Evolutionary conservation across 2,329 filamentous ascomycete genomes (phyloP).

Genomic region (Ophiocordyceps camponoti-floridani): DNA sequence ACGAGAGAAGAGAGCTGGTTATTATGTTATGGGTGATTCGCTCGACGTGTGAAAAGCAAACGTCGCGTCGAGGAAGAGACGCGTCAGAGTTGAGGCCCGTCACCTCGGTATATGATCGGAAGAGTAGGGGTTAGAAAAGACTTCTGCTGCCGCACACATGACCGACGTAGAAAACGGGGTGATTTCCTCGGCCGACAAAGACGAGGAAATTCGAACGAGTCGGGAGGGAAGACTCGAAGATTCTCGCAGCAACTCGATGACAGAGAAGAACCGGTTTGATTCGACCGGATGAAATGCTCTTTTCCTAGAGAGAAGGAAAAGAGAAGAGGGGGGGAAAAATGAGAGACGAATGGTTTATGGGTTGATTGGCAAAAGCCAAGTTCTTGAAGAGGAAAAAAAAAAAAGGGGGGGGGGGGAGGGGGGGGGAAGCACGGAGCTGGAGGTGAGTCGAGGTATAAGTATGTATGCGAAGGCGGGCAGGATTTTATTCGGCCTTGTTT

Average conservation of each 20-base stretch:
- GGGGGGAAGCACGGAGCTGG: conserved; percentile 6
- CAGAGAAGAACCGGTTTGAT: too few relatives aligned
- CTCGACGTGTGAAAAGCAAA: too few relatives aligned
- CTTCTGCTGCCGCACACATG: conserved; percentile 40
- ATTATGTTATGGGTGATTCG: too few relatives aligned
- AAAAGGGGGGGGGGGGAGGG: conserved; percentile 5
- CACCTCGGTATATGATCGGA: conserved; percentile 46
- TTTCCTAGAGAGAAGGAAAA: conserved; percentile 3
- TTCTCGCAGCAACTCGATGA: too few relatives aligned
- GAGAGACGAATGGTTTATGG: conserved; percentile 1
- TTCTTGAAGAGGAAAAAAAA: conserved; percentile 9
- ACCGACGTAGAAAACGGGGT: conserved; percentile 12
- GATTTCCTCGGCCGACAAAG: conserved; percentile 12
- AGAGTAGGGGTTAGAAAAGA: conserved; percentile 34
- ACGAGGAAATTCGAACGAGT: conserved; percentile 9
- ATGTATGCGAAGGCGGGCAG: background rate
- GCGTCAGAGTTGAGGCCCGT: conserved; percentile 25
- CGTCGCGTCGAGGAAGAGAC: too few relatives aligned
- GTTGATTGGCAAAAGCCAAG: conserved; percentile 21
- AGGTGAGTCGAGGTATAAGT: conserved; percentile 16
- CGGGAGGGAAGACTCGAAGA: too few relatives aligned
- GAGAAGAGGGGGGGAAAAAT: conserved; percentile 6
- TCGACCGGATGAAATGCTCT: too few relatives aligned
- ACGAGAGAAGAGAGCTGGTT: background rate
- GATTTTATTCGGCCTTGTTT: too few relatives aligned